Evolutionary conservation across 805 yeast genomes (phyloP).

Genomic region (Starmerella khaoyaiensis): DNA sequence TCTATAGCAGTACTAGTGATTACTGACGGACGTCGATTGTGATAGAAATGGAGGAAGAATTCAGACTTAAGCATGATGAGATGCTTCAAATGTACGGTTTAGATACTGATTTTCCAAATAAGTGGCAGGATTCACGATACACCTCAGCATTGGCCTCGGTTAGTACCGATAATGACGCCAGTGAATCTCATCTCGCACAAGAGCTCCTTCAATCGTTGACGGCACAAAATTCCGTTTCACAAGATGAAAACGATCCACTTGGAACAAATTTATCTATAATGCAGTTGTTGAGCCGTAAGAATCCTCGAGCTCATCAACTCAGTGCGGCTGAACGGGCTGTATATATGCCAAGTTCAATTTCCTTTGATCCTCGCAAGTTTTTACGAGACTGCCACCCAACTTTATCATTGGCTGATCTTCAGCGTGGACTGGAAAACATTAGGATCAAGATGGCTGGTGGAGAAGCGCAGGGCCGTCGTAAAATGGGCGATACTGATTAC

Average conservation of each 20-base stretch:
- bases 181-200: conserved; percentile 22
- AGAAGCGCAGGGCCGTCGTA: conserved; percentile 33
- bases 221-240: conserved; percentile 9
- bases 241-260: conserved; percentile 42
- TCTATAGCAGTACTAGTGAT: not conserved
- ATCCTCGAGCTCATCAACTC: conserved; percentile 6
- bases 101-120: conserved; percentile 16
- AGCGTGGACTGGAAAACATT: conserved; percentile 36
- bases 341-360: conserved; percentile 40
- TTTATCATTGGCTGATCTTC: conserved; percentile 41
- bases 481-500: conserved; percentile 46
- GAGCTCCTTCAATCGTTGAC: conserved; percentile 21
- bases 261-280: conserved; percentile 39
- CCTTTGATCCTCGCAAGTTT: conserved; percentile 46
- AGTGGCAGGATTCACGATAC: conserved; percentile 16
- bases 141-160: conserved; percentile 11
- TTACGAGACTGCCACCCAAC: conserved; percentile 43
- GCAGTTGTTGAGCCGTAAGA: conserved; percentile 27
- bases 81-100: conserved; percentile 19
- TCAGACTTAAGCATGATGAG: no score
- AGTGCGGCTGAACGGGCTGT: conserved; percentile 31
- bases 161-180: conserved; percentile 9
- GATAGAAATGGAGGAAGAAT: no score
- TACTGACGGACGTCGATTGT: no score
- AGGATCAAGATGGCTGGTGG: conserved; percentile 39